Evolutionary conservation across 495 filamentous ascomycete species (phyloP), one percentile per base, ranked within the genome.

Genomic region (Daldinia caldariorum): DNA sequence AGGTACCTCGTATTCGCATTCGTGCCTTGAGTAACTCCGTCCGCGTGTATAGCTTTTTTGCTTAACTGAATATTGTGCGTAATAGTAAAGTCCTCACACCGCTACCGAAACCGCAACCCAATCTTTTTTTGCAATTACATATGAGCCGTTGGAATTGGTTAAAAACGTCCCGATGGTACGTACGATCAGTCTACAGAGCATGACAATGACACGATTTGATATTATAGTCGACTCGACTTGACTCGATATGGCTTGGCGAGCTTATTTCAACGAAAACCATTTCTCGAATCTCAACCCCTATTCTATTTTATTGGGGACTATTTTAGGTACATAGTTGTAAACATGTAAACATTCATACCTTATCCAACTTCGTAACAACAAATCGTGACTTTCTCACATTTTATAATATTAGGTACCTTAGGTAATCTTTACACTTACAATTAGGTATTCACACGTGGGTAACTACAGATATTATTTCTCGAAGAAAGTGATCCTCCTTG

Each of bases 1-100:
- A 43, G 64, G 18, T 65, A 72, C 69, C 56, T 72, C 69, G 69
- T 72, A 72, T 72, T 72, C 69, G 69, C 39, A 61, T 72, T 67
- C 39, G 26, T 34, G 49, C 49, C 12, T 37, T 7, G 16, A 18
- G n/a, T 20, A 35, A 55, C 32, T 4, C 32, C 10, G 49, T 32
- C 12, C 29, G 31, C 22, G 29, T 29, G 29, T 53, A 32, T 20
- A 32, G 1, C 7, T 14, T 8, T 53, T 26, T 8, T 32, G 50
- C 50, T 32, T 47, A 47, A 22, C 1, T 47, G 43, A 47, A 47
- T 47, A 47, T 6, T 45, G 6, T 9, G 47, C 47, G 22, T 51
- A 51, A 51, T 26, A 26, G 26, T 26, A 26, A 26, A 1, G 26
- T 1, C 62, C 47, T 54, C 45, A 71, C 68, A 71, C 68, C 68